These are phyloP conservation scores for Verbascum thapsus DNA, from an alignment of 257 asterid genomes.

Conservation along the genomic window DNA sequence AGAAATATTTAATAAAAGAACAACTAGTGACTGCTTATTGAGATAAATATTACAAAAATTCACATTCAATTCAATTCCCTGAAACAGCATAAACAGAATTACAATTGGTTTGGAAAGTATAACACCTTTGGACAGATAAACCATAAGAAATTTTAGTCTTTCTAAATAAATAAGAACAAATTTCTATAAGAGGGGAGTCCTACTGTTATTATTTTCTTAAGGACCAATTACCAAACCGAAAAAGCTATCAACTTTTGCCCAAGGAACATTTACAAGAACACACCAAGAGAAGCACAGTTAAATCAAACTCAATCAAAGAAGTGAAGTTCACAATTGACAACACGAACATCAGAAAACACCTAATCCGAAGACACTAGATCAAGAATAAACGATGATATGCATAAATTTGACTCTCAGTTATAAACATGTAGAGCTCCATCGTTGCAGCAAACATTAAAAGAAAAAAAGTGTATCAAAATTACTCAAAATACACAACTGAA, in stretches of 20 bases:
- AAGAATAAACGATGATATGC: too few species aligned
- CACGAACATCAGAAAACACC: not conserved
- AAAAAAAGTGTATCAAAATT: too few species aligned
- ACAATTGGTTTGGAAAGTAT: not conserved
- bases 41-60: not conserved
- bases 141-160: not conserved
- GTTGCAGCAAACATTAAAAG: too few species aligned
- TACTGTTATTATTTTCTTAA: not conserved
- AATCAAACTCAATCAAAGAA: conserved; percentile 18
- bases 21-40: not conserved
- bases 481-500: too few species aligned
- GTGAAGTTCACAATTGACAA: not conserved
- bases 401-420: too few species aligned
- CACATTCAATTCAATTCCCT: not conserved
- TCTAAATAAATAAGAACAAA: not conserved
- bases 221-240: not conserved
- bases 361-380: not conserved
- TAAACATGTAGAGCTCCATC: too few species aligned
- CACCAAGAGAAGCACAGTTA: conserved; percentile 6
- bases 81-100: not conserved
- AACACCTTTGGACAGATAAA: not conserved
- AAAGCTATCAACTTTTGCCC: not conserved
- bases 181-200: not conserved
- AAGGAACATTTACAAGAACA: not conserved
- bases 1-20: not conserved